phyloP scores from a whole-genome alignment of 768 basidiomycete species.

The Auriscalpium vulgare region DNA sequence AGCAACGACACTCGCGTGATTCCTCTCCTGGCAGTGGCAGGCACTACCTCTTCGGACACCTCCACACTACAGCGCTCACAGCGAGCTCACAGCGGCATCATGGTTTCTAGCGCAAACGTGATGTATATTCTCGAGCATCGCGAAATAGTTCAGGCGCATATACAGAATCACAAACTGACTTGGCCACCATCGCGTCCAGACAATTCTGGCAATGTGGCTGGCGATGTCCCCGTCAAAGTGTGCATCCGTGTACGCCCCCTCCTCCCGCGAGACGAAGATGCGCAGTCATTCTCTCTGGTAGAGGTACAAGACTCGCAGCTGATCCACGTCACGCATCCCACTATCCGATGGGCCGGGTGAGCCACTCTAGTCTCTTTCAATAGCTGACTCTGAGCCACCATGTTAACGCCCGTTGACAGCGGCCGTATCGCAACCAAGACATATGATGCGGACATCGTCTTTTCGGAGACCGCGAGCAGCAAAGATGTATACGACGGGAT shows the following conservation, averaged over 20 bases:
- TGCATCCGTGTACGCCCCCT: neutral
- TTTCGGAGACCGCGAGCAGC: neutral
- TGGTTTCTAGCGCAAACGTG: neutral
- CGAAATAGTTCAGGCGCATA: neutral
- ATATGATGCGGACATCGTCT: neutral
- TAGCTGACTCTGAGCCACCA: neutral
- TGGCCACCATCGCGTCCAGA: neutral
- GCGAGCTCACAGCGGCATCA: neutral
- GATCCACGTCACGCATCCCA: neutral
- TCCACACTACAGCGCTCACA: too few species aligned
- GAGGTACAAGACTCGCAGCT: neutral
- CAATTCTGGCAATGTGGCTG: neutral
- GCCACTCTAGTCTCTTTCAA: neutral
- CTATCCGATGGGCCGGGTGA: neutral
- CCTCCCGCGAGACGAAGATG: neutral
- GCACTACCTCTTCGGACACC: too few species aligned
- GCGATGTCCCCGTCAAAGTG: neutral
- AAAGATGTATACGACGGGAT: neutral
- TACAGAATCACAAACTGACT: neutral
- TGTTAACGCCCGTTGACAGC: neutral
- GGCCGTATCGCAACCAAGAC: neutral
- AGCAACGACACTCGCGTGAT: too few species aligned
- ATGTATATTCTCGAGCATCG: neutral
- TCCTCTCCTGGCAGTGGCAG: too few species aligned
- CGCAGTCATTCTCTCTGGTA: neutral